These are phyloP conservation scores for Globisporangium okanoganense DNA, from an alignment of 352 stramenopile species.

Conservation along the genomic window DNA sequence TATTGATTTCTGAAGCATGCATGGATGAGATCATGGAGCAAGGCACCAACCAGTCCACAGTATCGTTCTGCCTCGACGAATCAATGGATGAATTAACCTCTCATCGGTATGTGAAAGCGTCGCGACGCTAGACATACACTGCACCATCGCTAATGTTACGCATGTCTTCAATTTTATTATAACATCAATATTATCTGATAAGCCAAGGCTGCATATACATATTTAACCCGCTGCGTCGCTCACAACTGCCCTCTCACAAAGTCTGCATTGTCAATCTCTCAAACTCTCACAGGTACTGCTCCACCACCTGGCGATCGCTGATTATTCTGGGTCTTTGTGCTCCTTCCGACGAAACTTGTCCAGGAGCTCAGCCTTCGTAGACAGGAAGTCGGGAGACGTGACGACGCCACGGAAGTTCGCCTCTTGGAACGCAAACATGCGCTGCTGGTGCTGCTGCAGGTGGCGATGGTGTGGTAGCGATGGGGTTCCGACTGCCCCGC, in stretches of 20 bases:
- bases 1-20: background rate
- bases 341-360: background rate
- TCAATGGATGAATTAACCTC: too few species aligned
- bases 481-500: background rate
- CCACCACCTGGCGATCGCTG: background rate
- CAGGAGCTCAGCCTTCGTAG: slow-evolving; percentile 1
- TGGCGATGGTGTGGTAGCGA: background rate
- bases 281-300: background rate
- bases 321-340: background rate
- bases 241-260: background rate
- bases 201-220: background rate
- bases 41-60: too few species aligned
- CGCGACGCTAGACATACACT: too few species aligned
- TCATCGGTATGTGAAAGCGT: too few species aligned
- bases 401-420: slow-evolving; percentile 9
- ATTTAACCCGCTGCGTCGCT: background rate
- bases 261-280: background rate
- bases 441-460: background rate
- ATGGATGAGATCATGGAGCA: too few species aligned
- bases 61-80: too few species aligned
- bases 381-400: slow-evolving; percentile 2
- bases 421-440: slow-evolving; percentile 10
- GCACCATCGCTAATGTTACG: too few species aligned
- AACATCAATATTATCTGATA: background rate
- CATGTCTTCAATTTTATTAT: too few species aligned